A percentile compares a stretch with the other conserved stretches of the same genome.
These are phyloP conservation scores for Jamesozyma jinghongensis DNA, from an alignment of 805 yeast genomes.

Conservation along the genomic window DNA sequence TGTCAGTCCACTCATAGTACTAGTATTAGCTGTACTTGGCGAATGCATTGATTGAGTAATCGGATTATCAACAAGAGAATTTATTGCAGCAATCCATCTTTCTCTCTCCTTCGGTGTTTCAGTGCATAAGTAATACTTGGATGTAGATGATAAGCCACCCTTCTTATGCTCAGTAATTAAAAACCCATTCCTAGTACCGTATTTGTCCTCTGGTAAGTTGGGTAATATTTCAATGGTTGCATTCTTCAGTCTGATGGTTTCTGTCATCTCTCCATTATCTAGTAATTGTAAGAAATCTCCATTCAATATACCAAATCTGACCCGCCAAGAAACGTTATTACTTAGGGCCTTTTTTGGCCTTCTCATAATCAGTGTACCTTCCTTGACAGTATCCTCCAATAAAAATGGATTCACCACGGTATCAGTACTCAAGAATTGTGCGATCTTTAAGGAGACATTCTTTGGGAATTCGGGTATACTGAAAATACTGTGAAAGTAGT, in stretches of 20 bases:
- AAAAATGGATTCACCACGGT: conserved; percentile 52
- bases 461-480: conserved; percentile 50
- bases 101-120: conserved; percentile 73
- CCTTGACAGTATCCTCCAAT: conserved; percentile 44
- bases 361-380: conserved; percentile 56
- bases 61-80: conserved; percentile 26
- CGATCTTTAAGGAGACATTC: conserved; percentile 41
- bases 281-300: conserved; percentile 48
- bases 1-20: conserved; percentile 2
- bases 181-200: conserved; percentile 31
- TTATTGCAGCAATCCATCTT: conserved; percentile 50
- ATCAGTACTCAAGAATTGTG: conserved; percentile 60
- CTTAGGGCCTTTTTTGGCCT: conserved; percentile 43
- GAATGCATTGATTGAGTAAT: conserved; percentile 4
- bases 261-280: conserved; percentile 47
- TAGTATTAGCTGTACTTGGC: conserved; percentile 4
- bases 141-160: conserved; percentile 30
- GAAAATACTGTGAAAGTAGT: conserved; percentile 50
- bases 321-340: conserved; percentile 56
- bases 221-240: conserved; percentile 33
- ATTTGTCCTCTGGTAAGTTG: conserved; percentile 30
- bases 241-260: conserved; percentile 32
- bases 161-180: conserved; percentile 35
- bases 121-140: conserved; percentile 63
- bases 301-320: conserved; percentile 58